phyloP scores from a whole-genome alignment of 345 rosid genomes.

The Populus tremula region DNA sequence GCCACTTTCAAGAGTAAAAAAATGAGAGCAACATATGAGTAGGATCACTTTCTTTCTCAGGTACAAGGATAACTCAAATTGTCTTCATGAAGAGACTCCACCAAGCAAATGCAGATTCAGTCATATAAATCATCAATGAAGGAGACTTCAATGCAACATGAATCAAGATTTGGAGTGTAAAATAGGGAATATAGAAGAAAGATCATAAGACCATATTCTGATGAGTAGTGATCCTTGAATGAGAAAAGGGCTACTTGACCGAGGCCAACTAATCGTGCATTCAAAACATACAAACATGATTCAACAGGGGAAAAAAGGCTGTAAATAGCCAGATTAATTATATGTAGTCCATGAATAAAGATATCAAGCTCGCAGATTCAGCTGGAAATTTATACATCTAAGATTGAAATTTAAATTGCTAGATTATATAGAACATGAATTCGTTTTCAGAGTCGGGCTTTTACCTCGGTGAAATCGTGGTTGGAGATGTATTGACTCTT shows the following conservation, averaged over 20 bases:
- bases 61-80: neutral
- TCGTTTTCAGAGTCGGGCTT: neutral
- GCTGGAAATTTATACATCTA: neutral
- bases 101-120: neutral
- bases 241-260: no score
- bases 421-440: neutral
- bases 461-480: slow-evolving; percentile 77
- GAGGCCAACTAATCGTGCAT: no score
- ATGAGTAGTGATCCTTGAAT: no score
- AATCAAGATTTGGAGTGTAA: neutral
- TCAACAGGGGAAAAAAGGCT: fast-evolving
- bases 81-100: neutral
- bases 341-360: no score
- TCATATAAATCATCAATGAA: neutral
- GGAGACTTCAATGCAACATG: neutral
- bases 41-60: no score
- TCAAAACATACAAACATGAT: no score
- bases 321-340: no score
- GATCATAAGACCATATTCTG: no score
- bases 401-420: neutral
- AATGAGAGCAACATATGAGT: neutral
- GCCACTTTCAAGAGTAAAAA: no score
- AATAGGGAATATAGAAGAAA: no score
- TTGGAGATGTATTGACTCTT: slow-evolving; percentile 79
- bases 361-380: no score